A percentile compares a stretch with the other conserved stretches of the same genome.
These are phyloP conservation scores for Stachybotrys elegans DNA, from an alignment of 2,329 filamentous ascomycete species.

Conservation along the genomic window DNA sequence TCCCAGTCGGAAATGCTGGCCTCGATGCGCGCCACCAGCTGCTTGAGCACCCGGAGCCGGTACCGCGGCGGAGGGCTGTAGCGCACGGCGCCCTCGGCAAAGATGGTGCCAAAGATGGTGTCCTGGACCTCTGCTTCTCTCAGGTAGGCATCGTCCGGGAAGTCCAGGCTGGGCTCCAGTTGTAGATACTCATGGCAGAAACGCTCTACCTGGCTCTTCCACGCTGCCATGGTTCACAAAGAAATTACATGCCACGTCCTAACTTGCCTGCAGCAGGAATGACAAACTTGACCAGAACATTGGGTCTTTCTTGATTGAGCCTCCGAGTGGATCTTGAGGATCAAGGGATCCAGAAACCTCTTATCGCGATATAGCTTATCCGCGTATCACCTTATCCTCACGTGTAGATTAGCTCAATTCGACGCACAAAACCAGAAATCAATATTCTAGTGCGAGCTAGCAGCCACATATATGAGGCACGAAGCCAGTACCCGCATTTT, in stretches of 20 bases:
- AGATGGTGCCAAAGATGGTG: slow-evolving; percentile 61
- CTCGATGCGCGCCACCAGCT: slow-evolving; percentile 66
- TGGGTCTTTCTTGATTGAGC: not conserved
- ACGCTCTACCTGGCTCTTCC: slow-evolving; percentile 30
- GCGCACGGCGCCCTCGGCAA: slow-evolving; percentile 50
- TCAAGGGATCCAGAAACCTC: too few relatives aligned
- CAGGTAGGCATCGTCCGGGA: slow-evolving; percentile 56
- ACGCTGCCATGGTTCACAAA: too few relatives aligned
- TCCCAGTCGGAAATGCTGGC: slow-evolving; percentile 74
- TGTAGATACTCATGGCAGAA: slow-evolving; percentile 78
- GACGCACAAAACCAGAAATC: too few relatives aligned
- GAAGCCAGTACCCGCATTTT: not conserved
- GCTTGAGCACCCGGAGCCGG: slow-evolving; percentile 66
- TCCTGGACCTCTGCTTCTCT: slow-evolving; percentile 59
- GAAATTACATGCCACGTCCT: too few relatives aligned
- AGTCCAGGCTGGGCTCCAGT: slow-evolving; percentile 58
- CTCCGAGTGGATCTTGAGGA: not conserved
- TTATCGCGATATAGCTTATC: too few relatives aligned
- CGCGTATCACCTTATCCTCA: too few relatives aligned
- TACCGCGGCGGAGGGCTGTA: slow-evolving; percentile 65
- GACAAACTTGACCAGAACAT: not conserved
- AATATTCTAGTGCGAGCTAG: too few relatives aligned
- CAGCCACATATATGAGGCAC: not conserved
- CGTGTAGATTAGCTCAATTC: too few relatives aligned
- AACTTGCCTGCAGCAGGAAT: too few relatives aligned